These are phyloP conservation scores for Lenzites betulinus DNA, from an alignment of 768 basidiomycete genomes.

Conservation along the genomic window DNA sequence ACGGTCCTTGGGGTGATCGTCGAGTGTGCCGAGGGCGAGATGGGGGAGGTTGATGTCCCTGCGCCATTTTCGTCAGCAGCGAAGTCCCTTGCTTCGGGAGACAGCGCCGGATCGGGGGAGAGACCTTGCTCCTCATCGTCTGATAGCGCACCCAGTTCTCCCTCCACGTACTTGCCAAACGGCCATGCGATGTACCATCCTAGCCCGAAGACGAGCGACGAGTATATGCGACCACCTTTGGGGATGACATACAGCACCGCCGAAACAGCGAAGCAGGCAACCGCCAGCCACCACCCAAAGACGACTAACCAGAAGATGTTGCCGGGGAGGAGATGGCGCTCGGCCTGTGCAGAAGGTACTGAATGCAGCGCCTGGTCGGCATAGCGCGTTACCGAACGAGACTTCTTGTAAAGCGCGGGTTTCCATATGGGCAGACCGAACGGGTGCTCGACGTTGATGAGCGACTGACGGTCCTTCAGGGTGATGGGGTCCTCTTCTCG, in stretches of 20 bases:
- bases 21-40: constrained; percentile 42
- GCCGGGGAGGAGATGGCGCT: constrained; percentile 89
- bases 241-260: constrained; percentile 72
- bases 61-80: constrained; percentile 38
- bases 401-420: constrained; percentile 97
- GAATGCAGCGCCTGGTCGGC: constrained; percentile 94
- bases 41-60: constrained; percentile 16
- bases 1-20: constrained; percentile 46
- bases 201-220: constrained; percentile 84
- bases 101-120: constrained; percentile 1
- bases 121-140: constrained; percentile 38
- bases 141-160: constrained; percentile 49
- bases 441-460: constrained; percentile 98
- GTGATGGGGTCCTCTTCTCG: constrained; percentile 86
- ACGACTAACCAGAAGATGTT: constrained; percentile 90
- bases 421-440: constrained; percentile 99
- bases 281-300: constrained; percentile 93
- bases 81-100: constrained; percentile 35
- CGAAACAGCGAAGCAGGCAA: constrained; percentile 69
- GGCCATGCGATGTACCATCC: constrained; percentile 99
- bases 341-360: constrained; percentile 89
- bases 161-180: constrained; percentile 98
- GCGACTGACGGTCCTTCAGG: constrained; percentile 92
- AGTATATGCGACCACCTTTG: constrained; percentile 80
- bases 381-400: constrained; percentile 92